These are phyloP conservation scores for Aspergillus awamori DNA, from an alignment of 2,329 filamentous ascomycete species.

Conservation along the genomic window DNA sequence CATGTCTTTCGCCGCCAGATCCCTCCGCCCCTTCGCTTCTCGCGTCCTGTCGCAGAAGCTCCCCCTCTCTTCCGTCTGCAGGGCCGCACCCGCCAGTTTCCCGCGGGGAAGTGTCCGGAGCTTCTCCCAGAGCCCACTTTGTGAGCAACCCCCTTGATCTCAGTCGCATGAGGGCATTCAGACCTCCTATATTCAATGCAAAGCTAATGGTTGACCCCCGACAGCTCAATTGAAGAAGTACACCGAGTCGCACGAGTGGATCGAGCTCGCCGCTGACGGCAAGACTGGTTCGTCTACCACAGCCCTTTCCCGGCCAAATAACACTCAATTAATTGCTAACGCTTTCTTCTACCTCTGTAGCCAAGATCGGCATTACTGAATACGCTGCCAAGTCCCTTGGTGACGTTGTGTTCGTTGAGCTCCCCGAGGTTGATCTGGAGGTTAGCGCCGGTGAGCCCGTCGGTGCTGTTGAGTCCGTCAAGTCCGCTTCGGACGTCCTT, in stretches of 20 bases:
- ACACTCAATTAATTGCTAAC: background rate
- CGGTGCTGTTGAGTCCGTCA: constrained; percentile 96
- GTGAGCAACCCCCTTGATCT: constrained; percentile 29
- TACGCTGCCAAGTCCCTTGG: constrained; percentile 92
- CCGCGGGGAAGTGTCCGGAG: constrained; percentile 45
- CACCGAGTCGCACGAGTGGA: constrained; percentile 98
- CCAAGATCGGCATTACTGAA: constrained; percentile 78
- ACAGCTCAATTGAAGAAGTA: constrained; percentile 69
- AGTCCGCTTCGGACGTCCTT: constrained; percentile 97
- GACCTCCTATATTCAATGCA: background rate
- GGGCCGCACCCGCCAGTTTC: constrained; percentile 41
- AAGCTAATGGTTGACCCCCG: constrained; percentile 6
- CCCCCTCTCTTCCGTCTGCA: constrained; percentile 34
- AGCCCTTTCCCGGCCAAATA: background rate
- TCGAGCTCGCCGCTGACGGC: constrained; percentile 81
- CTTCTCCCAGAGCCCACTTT: constrained; percentile 47
- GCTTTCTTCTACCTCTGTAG: constrained; percentile 39
- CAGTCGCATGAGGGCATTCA: background rate
- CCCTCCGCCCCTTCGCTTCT: constrained; percentile 41
- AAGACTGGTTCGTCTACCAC: constrained; percentile 63
- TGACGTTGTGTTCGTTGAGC: constrained; percentile 96
- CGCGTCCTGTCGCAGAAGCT: constrained; percentile 42
- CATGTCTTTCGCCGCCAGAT: constrained; percentile 44
- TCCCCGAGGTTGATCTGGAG: constrained; percentile 71
- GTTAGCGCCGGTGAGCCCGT: constrained; percentile 79